Evolutionary conservation across 345 rosid genomes (phyloP).

Genomic region (Brassica cretica): DNA sequence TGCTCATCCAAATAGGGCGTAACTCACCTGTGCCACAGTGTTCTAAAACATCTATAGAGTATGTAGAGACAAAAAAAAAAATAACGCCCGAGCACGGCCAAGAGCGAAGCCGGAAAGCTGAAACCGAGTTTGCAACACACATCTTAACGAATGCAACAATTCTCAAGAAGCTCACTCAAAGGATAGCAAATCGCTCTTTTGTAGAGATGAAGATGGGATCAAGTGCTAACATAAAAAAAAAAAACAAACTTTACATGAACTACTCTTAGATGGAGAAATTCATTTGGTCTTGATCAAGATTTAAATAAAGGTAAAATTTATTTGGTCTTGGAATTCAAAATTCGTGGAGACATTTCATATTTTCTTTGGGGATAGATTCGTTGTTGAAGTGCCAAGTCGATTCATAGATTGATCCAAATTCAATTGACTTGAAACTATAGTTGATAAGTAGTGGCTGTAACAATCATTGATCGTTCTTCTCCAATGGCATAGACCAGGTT

Average conservation of each 20-base stretch:
- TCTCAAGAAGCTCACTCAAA: not conserved
- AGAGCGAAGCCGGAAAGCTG: not conserved
- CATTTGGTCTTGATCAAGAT: constrained; percentile 4
- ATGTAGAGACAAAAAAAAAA: not conserved
- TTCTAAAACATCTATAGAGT: not conserved
- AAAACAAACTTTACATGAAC: not conserved
- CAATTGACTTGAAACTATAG: too few relatives aligned
- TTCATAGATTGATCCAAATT: too few relatives aligned
- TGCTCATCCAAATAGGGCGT: not conserved
- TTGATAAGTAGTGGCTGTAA: too few relatives aligned
- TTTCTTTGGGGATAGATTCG: too few relatives aligned
- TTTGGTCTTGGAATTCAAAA: too few relatives aligned
- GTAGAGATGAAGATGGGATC: constrained; percentile 4
- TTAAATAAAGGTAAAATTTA: too few relatives aligned
- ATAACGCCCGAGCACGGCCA: too few relatives aligned
- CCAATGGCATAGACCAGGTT: too few relatives aligned
- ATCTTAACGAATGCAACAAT: not conserved
- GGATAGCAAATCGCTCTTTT: not conserved
- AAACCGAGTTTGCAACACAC: not conserved
- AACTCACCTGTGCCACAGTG: not conserved
- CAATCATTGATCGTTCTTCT: too few relatives aligned
- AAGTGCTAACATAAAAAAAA: not conserved
- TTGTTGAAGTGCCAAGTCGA: too few relatives aligned
- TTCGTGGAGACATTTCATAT: too few relatives aligned
- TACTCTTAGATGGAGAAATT: not conserved